These are phyloP conservation scores for Volutella citrinella DNA, from an alignment of 2,329 filamentous ascomycete genomes.

Conservation along the genomic window DNA sequence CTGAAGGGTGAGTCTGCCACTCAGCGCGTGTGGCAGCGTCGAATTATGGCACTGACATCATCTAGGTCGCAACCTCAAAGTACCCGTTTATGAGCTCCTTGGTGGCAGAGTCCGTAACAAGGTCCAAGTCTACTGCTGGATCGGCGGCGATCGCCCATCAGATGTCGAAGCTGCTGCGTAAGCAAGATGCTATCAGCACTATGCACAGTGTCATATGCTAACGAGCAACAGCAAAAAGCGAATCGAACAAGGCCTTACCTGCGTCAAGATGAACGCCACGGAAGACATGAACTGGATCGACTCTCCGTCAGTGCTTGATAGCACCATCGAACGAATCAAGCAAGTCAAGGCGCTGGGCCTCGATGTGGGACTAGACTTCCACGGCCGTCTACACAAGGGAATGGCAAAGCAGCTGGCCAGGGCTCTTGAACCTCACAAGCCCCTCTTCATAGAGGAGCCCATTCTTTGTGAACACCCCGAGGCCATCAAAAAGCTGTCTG, in stretches of 20 bases:
- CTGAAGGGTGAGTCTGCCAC: too few relatives aligned
- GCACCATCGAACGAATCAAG: conserved; percentile 64
- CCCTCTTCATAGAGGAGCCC: conserved; percentile 73
- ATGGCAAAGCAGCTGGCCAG: conserved; percentile 76
- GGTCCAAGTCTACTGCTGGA: too few relatives aligned
- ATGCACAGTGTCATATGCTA: too few relatives aligned
- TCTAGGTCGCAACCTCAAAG: too few relatives aligned
- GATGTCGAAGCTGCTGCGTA: too few relatives aligned
- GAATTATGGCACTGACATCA: too few relatives aligned
- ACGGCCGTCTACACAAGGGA: conserved; percentile 71
- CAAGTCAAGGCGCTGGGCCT: conserved; percentile 67
- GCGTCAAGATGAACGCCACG: conserved; percentile 78
- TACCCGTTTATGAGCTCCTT: too few relatives aligned
- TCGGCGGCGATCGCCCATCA: too few relatives aligned
- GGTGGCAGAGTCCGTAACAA: too few relatives aligned
- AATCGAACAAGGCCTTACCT: conserved; percentile 63
- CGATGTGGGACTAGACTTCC: conserved; percentile 74
- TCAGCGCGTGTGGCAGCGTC: too few relatives aligned
- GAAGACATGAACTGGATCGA: conserved; percentile 76
- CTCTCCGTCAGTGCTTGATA: conserved; percentile 61
- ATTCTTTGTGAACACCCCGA: conserved; percentile 66
- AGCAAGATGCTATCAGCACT: too few relatives aligned
- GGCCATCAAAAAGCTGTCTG: conserved; percentile 46
- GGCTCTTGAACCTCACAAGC: conserved; percentile 63
- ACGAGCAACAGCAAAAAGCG: too few relatives aligned